Base-by-base conservation (phyloP, 768 basidiomycete genomes). In the Mycena indigotica region DNA sequence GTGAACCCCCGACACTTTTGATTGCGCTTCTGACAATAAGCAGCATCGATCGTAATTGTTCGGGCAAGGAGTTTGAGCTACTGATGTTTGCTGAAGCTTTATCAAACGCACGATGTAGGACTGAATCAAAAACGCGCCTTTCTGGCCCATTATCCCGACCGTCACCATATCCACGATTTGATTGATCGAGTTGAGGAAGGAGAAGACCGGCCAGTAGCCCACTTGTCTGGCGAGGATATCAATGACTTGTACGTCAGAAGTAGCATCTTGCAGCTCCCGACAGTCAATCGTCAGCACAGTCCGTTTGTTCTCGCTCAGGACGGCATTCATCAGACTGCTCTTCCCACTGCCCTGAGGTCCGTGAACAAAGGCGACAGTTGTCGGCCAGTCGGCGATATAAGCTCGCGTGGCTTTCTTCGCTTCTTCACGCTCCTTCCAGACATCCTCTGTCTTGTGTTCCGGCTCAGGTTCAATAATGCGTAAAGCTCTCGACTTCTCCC, bases 111-210 rank as follows among this genome's bases (percentile, higher is more conserved):
- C n/a, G n/a, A n/a, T n/a, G n/a, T 15, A 44, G 41, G 15, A 19
- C n/a, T 15, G 8, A 44, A 44, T 8, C 41, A 44, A 21, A 8
- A 5, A 8, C 21, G 8, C 13, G 23, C 41, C 41, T 76, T 98
- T 98, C 68, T 97, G 93, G 2, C 97, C 97, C 64, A 97, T 97
- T n/a, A 98, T 67, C 1, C 95, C 95, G 40, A 95, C 83, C 57
- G 87, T 88, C 1, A 93, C 94, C n/a, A 98, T 80, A 69, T 98
- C 96, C 59, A 98, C 84, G 55, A 98, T 73, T 60, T 84, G 88
- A 65, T 83, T 90, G 67, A 93, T 72, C 0, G 90, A 93, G 65
- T 88, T 86, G 49, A 93, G 75, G 73, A 94, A 89, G 4, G 87
- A 87, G 73, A 97, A 95, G 5, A 93, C 80, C 4, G 95, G 95